Percentiles rank a stretch among this genome's conserved stretches.
phyloP scores from a whole-genome alignment of 352 stramenopile species.

The Phytophthora sojae region DNA sequence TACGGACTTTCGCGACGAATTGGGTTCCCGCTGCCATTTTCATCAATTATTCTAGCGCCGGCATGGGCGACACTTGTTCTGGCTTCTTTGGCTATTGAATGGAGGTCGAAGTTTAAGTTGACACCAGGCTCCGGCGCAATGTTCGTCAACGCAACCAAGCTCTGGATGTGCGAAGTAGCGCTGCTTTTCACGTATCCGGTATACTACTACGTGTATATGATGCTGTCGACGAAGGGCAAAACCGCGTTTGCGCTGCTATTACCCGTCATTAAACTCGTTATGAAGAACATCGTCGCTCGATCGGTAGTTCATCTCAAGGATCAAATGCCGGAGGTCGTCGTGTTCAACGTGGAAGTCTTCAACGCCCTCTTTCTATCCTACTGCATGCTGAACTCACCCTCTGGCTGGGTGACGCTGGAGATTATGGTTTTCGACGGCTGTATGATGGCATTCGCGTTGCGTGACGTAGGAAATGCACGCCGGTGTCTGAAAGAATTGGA shows the following conservation, averaged over 20 bases:
- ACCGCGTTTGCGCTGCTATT: neutral
- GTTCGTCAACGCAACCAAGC: neutral
- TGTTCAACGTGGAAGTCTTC: constrained; percentile 5
- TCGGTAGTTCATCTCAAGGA: neutral
- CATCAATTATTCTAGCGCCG: neutral
- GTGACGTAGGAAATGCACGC: neutral
- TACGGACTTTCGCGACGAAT: neutral
- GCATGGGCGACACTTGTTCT: neutral
- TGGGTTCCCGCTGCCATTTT: neutral
- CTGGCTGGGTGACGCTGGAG: neutral
- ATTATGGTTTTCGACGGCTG: neutral
- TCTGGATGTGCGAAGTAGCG: neutral
- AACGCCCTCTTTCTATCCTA: neutral
- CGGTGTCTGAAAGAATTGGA: neutral
- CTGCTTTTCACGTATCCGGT: neutral
- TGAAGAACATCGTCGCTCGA: neutral
- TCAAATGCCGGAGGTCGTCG: neutral
- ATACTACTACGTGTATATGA: neutral
- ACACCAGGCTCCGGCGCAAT: neutral
- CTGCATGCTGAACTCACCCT: neutral
- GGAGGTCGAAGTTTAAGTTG: neutral
- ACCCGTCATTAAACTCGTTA: neutral
- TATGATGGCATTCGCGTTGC: constrained; percentile 1
- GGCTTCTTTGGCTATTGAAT: neutral
- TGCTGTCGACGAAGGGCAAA: neutral